Base-by-base conservation (phyloP, 2,329 filamentous ascomycete genomes). In the Paracoccidioides lutzii region DNA sequence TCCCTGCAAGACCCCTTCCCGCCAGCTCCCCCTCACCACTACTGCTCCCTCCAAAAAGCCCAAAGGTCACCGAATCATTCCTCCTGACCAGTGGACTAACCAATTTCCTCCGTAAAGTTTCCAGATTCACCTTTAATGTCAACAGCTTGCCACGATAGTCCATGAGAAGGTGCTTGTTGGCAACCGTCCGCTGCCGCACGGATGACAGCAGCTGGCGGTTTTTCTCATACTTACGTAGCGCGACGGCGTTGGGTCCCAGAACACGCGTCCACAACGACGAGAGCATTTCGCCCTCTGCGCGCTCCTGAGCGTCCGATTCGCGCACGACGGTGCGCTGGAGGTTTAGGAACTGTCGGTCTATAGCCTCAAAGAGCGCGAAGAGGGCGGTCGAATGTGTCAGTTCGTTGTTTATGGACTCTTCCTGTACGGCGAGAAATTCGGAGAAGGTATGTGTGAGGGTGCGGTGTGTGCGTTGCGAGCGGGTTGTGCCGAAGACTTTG, bases 341-440 rank as follows among this genome's bases (percentile, higher is more conserved):
- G 68, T 93, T 94, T 59, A 90, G 79, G 71, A 96, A 95, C 68
- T 95, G 89, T 54, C 83, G 81, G 72, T 97, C 91, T 62, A 96
- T 90, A 57, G 84, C 81, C 68, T 95, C 90, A 69, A 96, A 96
- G n/a, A 95, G 82, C 3, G 81, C 81, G 69, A 95, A 95, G 12
- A 96, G 81, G 1, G 83, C 81, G 1, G 90, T 81, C 43, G 85
- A 87, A 71, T 91, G 85, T 54, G 84, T 83, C 22, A 96, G 78
- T 71, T 97, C 90, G 61, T 81, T 85, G 64, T 85, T 82, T 68
- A 96, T 94, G 58, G 87, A 86, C 60, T 95, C 89, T 73, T 97
- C 91, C 28, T 96, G 81, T 0, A 93, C 87, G 40, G 81, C 79
- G 42, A 97, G 79, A 65, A 96, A 91, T 67, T 95, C 88, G 67